Evolutionary conservation across 78 protist genomes (phyloP).

Genomic region (Cavenderia fasciculata): DNA sequence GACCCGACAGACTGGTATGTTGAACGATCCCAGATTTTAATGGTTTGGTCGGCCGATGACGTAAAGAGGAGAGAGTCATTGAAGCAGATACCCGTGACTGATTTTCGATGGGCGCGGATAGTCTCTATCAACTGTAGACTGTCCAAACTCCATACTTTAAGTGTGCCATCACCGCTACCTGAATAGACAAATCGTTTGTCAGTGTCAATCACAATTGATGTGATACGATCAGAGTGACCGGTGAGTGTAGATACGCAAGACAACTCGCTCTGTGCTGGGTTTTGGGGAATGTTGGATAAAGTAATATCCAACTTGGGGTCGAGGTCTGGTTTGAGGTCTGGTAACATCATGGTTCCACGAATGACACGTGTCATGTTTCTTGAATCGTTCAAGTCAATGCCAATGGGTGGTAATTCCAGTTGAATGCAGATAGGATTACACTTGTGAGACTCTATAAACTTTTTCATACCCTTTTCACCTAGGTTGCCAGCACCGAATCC

Average conservation of each 20-base stretch:
- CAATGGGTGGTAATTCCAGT: conserved; percentile 25
- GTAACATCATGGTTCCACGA: conserved; percentile 58
- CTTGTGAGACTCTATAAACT: conserved; percentile 85
- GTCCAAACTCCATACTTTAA: conserved; percentile 25
- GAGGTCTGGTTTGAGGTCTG: conserved; percentile 23
- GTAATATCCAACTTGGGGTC: conserved; percentile 2
- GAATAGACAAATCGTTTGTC: conserved; percentile 8
- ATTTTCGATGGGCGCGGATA: conserved; percentile 40
- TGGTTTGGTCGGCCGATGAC: conserved; percentile 22
- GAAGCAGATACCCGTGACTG: conserved; percentile 10
- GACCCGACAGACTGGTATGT: background rate
- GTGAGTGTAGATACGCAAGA: background rate
- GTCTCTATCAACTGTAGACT: background rate
- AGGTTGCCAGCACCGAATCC: conserved; percentile 91
- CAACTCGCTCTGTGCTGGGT: background rate
- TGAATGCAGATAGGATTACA: conserved; percentile 90
- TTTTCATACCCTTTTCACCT: conserved; percentile 85
- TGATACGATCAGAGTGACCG: conserved; percentile 35
- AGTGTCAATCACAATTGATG: background rate
- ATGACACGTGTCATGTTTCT: conserved; percentile 24
- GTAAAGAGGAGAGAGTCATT: conserved; percentile 14
- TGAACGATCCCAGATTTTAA: conserved; percentile 28
- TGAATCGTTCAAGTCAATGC: conserved; percentile 1
- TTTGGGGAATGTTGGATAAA: background rate
- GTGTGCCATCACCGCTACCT: conserved; percentile 21